These are phyloP conservation scores for Recurvomyces mirabilis DNA, from an alignment of 495 filamentous ascomycete species.

Conservation along the genomic window DNA sequence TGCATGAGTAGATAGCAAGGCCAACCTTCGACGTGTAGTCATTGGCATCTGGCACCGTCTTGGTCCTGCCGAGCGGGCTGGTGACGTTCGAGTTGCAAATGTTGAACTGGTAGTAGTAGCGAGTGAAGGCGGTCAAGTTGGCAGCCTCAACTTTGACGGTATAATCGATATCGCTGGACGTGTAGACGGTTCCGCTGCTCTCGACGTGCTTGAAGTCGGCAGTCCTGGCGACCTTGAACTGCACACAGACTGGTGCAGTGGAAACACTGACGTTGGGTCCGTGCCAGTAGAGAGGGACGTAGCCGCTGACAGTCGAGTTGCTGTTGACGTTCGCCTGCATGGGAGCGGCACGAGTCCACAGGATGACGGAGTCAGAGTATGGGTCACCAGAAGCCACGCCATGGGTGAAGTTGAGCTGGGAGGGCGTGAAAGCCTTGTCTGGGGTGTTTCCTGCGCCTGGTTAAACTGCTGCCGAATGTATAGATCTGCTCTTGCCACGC, in stretches of 20 bases:
- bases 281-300: conserved; percentile 46
- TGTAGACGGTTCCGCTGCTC: conserved; percentile 44
- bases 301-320: conserved; percentile 44
- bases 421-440: conserved; percentile 33
- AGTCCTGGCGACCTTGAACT: conserved; percentile 40
- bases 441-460: conserved; percentile 21
- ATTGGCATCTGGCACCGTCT: conserved; percentile 28
- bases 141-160: conserved; percentile 58
- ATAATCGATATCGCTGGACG: conserved; percentile 56
- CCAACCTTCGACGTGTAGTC: conserved; percentile 27
- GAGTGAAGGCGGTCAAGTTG: conserved; percentile 45
- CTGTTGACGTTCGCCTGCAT: conserved; percentile 41
- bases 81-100: conserved; percentile 30
- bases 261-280: conserved; percentile 43
- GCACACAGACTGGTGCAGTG: conserved; percentile 48
- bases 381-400: conserved; percentile 62
- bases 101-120: conserved; percentile 41
- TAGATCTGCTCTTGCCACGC: neutral
- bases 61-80: conserved; percentile 32
- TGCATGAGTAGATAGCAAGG: conserved; percentile 33
- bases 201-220: conserved; percentile 31
- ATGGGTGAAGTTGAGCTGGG: conserved; percentile 52
- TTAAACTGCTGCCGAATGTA: neutral
- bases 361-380: conserved; percentile 49
- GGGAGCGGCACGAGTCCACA: conserved; percentile 56